These are phyloP conservation scores for Crithidia thermophila DNA, from an alignment of 208 protist genomes.

Conservation along the genomic window DNA sequence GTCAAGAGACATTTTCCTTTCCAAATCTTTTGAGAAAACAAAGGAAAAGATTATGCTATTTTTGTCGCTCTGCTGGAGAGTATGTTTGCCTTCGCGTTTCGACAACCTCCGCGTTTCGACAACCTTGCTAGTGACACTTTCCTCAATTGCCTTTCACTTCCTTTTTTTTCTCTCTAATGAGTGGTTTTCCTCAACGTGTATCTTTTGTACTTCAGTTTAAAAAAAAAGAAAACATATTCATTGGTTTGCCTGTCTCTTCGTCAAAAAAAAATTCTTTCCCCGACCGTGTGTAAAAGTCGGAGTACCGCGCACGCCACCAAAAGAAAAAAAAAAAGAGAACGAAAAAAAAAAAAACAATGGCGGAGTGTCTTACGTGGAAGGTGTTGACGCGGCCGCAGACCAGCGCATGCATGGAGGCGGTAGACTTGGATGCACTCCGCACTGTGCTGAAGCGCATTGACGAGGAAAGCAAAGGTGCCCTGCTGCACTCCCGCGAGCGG, in stretches of 20 bases:
- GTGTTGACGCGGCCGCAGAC: constrained; percentile 53
- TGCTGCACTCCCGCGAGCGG: constrained; percentile 32
- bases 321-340: neutral
- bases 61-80: no score
- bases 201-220: no score
- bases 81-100: no score
- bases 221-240: no score
- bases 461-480: constrained; percentile 19
- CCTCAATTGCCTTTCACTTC: neutral
- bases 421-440: constrained; percentile 56
- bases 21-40: no score
- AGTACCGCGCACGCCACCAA: neutral
- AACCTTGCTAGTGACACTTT: no score
- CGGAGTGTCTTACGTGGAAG: constrained; percentile 68
- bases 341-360: constrained; percentile 1
- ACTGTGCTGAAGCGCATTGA: constrained; percentile 46
- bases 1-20: no score
- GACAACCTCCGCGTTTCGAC: no score
- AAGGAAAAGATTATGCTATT: no score
- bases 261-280: no score
- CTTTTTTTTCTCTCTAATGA: neutral
- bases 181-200: no score
- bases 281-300: neutral
- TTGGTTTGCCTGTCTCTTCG: no score
- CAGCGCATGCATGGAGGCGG: constrained; percentile 52